These are phyloP conservation scores for Alternaria hordeiaustralica DNA, from an alignment of 2,329 filamentous ascomycete genomes.

Conservation along the genomic window DNA sequence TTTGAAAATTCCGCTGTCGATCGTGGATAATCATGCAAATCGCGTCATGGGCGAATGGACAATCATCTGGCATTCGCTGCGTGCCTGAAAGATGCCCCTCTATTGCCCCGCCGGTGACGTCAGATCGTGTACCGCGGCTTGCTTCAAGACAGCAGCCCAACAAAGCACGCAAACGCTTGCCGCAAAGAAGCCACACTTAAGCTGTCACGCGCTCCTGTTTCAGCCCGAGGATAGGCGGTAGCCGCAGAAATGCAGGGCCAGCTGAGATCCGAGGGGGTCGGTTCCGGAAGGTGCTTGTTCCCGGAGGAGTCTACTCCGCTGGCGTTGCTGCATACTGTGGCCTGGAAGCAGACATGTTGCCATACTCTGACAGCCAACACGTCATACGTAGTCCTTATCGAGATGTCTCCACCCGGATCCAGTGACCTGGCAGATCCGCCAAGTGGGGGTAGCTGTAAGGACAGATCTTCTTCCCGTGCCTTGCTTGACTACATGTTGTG, in stretches of 20 bases:
- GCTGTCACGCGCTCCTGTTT: conserved; percentile 14
- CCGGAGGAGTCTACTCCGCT: not conserved
- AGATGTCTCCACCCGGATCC: not conserved
- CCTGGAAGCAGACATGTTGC: not conserved
- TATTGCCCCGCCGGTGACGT: conserved; percentile 11
- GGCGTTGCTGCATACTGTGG: not conserved
- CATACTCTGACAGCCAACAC: not conserved
- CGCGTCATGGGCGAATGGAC: conserved; percentile 10
- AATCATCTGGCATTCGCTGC: conserved; percentile 9
- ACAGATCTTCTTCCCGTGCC: conserved; percentile 1
- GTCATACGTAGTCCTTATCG: not conserved
- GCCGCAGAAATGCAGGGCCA: conserved; percentile 1
- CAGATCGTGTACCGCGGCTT: not conserved
- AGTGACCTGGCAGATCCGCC: conserved; percentile 1
- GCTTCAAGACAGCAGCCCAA: conserved; percentile 4
- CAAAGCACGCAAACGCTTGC: conserved; percentile 15
- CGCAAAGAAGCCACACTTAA: conserved; percentile 6
- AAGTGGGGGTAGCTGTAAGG: conserved; percentile 2
- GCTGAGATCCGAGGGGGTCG: not conserved
- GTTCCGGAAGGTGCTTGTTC: conserved; percentile 2
- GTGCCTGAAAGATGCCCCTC: conserved; percentile 14
- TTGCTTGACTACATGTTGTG: not conserved
- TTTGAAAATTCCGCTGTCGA: conserved; percentile 17
- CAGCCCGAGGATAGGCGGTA: conserved; percentile 5
- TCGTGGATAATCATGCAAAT: conserved; percentile 21